Conservation (phyloP, 1,139 yeast genomes). For the Pichia sp. region DNA sequence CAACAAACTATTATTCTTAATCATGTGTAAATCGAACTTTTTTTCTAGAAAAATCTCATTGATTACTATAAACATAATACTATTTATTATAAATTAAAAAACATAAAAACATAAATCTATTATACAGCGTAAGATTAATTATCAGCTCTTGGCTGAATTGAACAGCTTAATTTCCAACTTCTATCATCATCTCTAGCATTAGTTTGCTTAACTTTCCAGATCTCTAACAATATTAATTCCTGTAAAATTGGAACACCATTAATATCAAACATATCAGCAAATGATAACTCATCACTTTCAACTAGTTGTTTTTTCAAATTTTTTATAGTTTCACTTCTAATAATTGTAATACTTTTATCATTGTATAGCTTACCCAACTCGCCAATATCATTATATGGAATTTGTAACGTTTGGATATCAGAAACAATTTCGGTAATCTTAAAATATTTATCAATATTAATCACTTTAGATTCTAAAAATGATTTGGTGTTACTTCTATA, state of each 20-base stretch:
- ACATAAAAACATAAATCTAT: neutral
- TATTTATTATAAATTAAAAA: neutral
- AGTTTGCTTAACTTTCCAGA: constrained; percentile 62
- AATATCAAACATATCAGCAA: constrained; percentile 30
- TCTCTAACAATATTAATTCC: constrained; percentile 59
- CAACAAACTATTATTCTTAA: neutral
- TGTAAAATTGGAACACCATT: constrained; percentile 44
- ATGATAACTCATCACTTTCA: constrained; percentile 14
- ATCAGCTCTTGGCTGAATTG: constrained; percentile 33
- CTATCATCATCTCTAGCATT: constrained; percentile 58
- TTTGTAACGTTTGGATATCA: constrained; percentile 73
- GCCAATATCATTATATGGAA: constrained; percentile 40
- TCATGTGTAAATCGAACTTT: neutral
- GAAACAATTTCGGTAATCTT: constrained; percentile 69
- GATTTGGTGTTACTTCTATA: constrained; percentile 48
- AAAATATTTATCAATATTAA: constrained; percentile 78
- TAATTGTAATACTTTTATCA: constrained; percentile 21
- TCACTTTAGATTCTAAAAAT: constrained; percentile 52
- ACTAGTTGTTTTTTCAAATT: constrained; percentile 20
- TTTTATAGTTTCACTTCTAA: constrained; percentile 27
- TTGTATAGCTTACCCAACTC: constrained; percentile 24
- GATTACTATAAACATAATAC: neutral
- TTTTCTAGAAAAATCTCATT: neutral
- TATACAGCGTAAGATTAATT: neutral
- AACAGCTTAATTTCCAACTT: constrained; percentile 65